Evolutionary conservation across 2,329 filamentous ascomycete genomes (phyloP), one percentile per base, ranked within the genome.

Genomic region (Purpureocillium lavendulum): DNA sequence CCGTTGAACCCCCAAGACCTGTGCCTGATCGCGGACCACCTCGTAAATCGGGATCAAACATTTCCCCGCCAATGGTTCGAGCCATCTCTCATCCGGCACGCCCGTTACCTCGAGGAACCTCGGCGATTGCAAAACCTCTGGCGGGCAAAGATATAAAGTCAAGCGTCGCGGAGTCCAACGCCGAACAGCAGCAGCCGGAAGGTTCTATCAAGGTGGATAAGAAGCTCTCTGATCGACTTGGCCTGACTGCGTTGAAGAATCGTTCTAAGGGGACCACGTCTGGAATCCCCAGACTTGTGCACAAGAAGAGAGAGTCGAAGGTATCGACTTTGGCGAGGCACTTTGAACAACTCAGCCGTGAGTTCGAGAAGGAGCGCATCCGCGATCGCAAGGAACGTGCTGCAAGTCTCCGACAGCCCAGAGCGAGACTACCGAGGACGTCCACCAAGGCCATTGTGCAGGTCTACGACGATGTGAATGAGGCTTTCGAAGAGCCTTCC

Each of bases 391-490:
- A 82, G 52, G 84, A 88, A 57, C 72, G 87, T 43, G 85, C 87
- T 18, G 84, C 86, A 34, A 87, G 82, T 54, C 80, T 84, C 55
- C 69, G 73, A 33, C 71, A 76, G 57, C 86, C 87, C 12, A 77
- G 89, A 45, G 87, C 87, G 1, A 90, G 90, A 57, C 62, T 79
- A 16, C 90, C 92, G 15, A 78, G 92, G 47, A 87, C 88, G 31
- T 89, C 87, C 14, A 94, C 90, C n/a, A 92, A 89, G 53, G 89
- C 92, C 7, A 90, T 94, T 44, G 89, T 98, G 13, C 87, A 97
- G 59, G 88, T 98, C 8, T 98, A 97, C 57, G 84, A 86, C 49
- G 87, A 95, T 58, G 87, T 95, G 4, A 82, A 89, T 41, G 88
- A 96, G 59, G 92, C 94, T 15, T 89, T 96, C 10, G 84, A 88